Percentiles rank a stretch among this genome's conserved stretches.
Conservation (phyloP, 805 yeast genomes). For the Naumovozyma castellii region DNA sequence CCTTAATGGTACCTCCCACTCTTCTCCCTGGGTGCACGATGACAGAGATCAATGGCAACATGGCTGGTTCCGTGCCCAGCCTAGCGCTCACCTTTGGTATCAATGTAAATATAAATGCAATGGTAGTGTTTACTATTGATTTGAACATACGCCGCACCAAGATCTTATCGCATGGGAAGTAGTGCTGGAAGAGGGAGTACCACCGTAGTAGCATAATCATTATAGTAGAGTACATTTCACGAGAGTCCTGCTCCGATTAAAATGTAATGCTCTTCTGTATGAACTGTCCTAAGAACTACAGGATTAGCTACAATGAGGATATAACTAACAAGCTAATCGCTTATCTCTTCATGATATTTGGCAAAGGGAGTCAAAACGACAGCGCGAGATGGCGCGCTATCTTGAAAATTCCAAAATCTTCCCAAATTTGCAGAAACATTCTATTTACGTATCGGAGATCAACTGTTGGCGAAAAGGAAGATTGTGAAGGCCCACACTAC, state of each 20-base stretch:
- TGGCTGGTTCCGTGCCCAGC: conserved; percentile 36
- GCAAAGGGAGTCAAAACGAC: neutral
- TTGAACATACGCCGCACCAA: conserved; percentile 33
- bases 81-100: conserved; percentile 29
- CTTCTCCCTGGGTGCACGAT: conserved; percentile 44
- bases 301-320: too few relatives aligned
- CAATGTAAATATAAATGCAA: conserved; percentile 35
- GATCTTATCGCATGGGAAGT: conserved; percentile 27
- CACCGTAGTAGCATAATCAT: neutral
- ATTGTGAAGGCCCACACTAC: too few relatives aligned
- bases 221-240: neutral
- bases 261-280: too few relatives aligned
- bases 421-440: too few relatives aligned
- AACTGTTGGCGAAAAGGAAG: too few relatives aligned
- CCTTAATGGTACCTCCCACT: conserved; percentile 39
- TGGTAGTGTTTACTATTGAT: conserved; percentile 32
- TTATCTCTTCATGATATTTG: neutral
- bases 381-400: neutral
- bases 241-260: too few relatives aligned
- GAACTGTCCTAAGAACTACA: too few relatives aligned
- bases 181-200: conserved; percentile 4
- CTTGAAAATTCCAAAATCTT: too few relatives aligned
- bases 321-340: too few relatives aligned
- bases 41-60: conserved; percentile 38
- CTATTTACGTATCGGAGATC: too few relatives aligned